Conservation (phyloP, 108 stramenopile species). For the Pseudonitzschia multiseries region DNA sequence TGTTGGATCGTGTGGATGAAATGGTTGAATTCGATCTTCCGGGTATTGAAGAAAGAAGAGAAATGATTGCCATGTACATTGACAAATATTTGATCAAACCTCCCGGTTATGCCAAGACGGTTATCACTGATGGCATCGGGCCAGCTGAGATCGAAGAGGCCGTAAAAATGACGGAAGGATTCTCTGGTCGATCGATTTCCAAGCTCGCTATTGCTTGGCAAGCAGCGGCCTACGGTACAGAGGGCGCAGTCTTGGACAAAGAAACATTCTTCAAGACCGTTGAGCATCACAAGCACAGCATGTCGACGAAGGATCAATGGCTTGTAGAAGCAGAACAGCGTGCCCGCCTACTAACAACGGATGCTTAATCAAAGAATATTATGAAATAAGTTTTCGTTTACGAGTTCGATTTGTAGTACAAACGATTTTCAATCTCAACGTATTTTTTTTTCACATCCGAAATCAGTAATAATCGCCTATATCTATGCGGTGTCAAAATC, state of each 20-base stretch:
- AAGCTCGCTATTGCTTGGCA: constrained; percentile 99
- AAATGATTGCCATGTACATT: constrained; percentile 96
- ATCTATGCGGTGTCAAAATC: too few relatives aligned
- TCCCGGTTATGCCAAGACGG: constrained; percentile 75
- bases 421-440: too few relatives aligned
- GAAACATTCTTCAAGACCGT: constrained; percentile 83
- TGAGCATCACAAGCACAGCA: constrained; percentile 78
- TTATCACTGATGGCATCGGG: constrained; percentile 76
- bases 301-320: constrained; percentile 82
- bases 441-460: too few relatives aligned
- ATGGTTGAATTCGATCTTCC: constrained; percentile 97
- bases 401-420: too few relatives aligned
- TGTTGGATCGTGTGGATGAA: constrained; percentile 99
- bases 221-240: constrained; percentile 95
- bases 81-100: constrained; percentile 93
- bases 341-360: constrained; percentile 65
- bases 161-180: constrained; percentile 89
- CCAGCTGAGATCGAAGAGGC: constrained; percentile 85
- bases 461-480: too few relatives aligned
- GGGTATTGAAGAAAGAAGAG: constrained; percentile 79
- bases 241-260: constrained; percentile 78
- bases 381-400: too few relatives aligned
- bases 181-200: constrained; percentile 96
- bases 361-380: constrained; percentile 27
- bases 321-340: constrained; percentile 69